Percentiles rank a stretch among this genome's conserved stretches.
Conservation (phyloP, 169 alveolate genomes). For the Eimeria maxima region DNA sequence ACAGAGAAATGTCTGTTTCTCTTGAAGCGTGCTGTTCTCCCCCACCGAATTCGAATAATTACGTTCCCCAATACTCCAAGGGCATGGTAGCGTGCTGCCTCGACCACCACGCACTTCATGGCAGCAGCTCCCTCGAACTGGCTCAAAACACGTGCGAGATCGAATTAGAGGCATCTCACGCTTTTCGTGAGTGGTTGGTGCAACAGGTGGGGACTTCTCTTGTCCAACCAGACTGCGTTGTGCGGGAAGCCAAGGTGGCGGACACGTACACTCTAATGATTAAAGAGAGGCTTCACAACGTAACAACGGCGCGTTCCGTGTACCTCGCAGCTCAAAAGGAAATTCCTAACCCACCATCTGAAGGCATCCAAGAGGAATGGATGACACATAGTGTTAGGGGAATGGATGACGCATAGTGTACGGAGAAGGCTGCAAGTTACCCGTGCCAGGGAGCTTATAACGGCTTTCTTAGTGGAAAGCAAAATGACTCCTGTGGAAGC, state of each 20-base stretch:
- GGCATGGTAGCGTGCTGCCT: constrained; percentile 53
- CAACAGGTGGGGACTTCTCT: background rate
- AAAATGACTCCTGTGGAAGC: background rate
- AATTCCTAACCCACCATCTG: background rate
- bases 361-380: background rate
- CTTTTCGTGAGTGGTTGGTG: constrained; percentile 42
- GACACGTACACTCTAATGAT: background rate
- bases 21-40: background rate
- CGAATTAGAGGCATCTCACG: constrained; percentile 31
- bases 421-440: background rate
- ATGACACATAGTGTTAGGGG: background rate
- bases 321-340: constrained; percentile 6
- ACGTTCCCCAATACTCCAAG: background rate
- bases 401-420: background rate
- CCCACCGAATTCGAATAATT: background rate
- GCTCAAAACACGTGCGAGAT: constrained; percentile 36
- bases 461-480: background rate
- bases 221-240: constrained; percentile 18
- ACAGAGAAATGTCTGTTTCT: background rate
- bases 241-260: constrained; percentile 1
- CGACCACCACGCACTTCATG: constrained; percentile 3
- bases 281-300: background rate
- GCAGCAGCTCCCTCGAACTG: background rate
- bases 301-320: constrained; percentile 1
- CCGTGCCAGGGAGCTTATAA: constrained; percentile 5